A percentile compares a stretch with the other conserved stretches of the same genome.
phyloP scores from a whole-genome alignment of 352 stramenopile species.

The Globisporangium okanoganense region DNA sequence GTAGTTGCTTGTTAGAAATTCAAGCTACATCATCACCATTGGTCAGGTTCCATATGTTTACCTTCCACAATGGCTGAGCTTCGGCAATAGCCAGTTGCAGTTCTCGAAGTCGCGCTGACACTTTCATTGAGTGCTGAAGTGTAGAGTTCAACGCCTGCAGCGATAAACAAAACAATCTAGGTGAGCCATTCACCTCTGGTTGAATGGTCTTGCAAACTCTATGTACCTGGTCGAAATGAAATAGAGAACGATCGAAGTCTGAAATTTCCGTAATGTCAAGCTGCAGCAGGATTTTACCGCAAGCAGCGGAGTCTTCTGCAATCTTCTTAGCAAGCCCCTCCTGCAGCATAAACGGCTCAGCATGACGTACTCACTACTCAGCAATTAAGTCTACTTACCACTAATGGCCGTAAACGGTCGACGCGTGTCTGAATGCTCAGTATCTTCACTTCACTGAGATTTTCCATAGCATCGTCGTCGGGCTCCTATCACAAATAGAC shows the following conservation, averaged over 20 bases:
- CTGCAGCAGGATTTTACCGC: constrained; percentile 10
- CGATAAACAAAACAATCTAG: neutral
- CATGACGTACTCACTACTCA: neutral
- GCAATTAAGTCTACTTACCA: constrained; percentile 3
- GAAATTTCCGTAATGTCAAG: constrained; percentile 13
- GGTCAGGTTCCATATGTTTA: neutral
- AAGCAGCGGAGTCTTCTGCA: constrained; percentile 1
- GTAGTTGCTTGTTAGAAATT: neutral
- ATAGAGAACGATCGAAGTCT: constrained; percentile 16
- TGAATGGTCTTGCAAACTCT: neutral
- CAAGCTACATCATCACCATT: no score
- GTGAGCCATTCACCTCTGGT: neutral
- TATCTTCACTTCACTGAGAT: constrained; percentile 13
- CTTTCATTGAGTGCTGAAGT: constrained; percentile 27
- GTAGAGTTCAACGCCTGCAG: constrained; percentile 24
- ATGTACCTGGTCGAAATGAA: constrained; percentile 12
- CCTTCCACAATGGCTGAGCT: constrained; percentile 8
- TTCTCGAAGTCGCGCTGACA: constrained; percentile 30
- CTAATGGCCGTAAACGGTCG: constrained; percentile 4
- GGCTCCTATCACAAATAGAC: neutral
- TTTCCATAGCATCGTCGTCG: neutral
- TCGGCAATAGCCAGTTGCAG: constrained; percentile 24
- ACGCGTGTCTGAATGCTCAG: constrained; percentile 3
- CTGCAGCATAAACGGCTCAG: neutral
- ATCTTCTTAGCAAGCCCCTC: constrained; percentile 10